A percentile compares a stretch with the other conserved stretches of the same genome.
phyloP scores from a whole-genome alignment of 225 moss, liverwort and hornwort species.

The Rhytidiadelphus loreus region DNA sequence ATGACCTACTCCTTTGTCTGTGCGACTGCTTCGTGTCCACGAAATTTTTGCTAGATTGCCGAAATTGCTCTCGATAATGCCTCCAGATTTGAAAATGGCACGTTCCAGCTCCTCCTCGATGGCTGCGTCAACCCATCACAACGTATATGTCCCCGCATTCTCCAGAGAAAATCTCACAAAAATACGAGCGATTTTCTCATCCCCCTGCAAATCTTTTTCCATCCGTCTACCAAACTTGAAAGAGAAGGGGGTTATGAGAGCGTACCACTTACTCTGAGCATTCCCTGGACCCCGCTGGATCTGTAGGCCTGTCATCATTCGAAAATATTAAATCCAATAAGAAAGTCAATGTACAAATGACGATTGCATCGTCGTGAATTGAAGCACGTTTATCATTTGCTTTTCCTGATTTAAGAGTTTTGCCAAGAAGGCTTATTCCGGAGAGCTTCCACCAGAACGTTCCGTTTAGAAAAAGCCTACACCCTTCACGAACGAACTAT shows the following conservation, averaged over 20 bases:
- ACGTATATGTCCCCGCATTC: not conserved
- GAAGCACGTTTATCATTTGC: not conserved
- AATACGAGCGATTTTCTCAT: not conserved
- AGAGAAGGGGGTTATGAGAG: not conserved
- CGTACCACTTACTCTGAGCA: slow-evolving; percentile 86
- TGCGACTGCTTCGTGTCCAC: slow-evolving; percentile 95
- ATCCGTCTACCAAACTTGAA: not conserved
- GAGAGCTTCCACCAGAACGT: not conserved
- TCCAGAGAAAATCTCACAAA: not conserved
- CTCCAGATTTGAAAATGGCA: slow-evolving; percentile 77
- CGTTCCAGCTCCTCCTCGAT: slow-evolving; percentile 78
- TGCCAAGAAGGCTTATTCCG: not conserved
- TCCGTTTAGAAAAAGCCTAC: not conserved
- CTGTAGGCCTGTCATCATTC: slow-evolving; percentile 54
- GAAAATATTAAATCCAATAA: not conserved
- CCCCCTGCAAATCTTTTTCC: not conserved
- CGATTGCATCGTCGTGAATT: not conserved
- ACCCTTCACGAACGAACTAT: not conserved
- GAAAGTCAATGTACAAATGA: not conserved
- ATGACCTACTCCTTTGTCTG: slow-evolving; percentile 81
- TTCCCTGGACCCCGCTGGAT: slow-evolving; percentile 60
- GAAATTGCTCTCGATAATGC: slow-evolving; percentile 81
- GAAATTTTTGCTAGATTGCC: slow-evolving; percentile 66
- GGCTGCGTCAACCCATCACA: slow-evolving; percentile 43
- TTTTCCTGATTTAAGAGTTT: not conserved